Conservation (phyloP, 768 basidiomycete genomes). For the Albatrellus ellisii region DNA sequence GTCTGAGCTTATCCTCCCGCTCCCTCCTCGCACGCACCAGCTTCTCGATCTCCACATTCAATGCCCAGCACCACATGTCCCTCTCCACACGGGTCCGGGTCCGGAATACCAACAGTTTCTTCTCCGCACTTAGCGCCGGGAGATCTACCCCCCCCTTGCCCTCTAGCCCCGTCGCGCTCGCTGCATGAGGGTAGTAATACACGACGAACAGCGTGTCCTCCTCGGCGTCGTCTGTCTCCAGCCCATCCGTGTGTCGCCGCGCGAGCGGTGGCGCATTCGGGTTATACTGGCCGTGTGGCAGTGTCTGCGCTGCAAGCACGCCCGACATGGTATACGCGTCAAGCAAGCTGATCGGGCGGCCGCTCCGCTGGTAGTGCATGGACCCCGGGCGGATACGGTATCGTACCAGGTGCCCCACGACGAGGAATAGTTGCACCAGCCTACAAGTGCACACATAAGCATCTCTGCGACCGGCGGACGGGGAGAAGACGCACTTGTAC, state of each 20-base stretch:
- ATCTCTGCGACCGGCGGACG: background rate
- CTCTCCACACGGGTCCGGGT: constrained; percentile 79
- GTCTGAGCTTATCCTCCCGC: constrained; percentile 54
- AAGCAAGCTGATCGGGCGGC: constrained; percentile 44
- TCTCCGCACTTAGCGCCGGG: constrained; percentile 42
- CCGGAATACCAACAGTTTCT: constrained; percentile 52
- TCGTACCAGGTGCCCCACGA: constrained; percentile 60
- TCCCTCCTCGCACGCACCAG: constrained; percentile 45
- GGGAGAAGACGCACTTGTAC: constrained; percentile 48
- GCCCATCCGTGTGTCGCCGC: constrained; percentile 78
- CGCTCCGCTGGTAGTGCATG: constrained; percentile 41
- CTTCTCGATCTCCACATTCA: constrained; percentile 85
- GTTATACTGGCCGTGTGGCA: constrained; percentile 51
- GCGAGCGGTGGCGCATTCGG: constrained; percentile 39
- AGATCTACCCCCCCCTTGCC: constrained; percentile 18
- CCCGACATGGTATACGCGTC: constrained; percentile 86
- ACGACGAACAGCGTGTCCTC: constrained; percentile 85
- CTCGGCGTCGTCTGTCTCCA: constrained; percentile 77
- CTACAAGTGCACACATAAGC: constrained; percentile 20
- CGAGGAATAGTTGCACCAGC: constrained; percentile 59
- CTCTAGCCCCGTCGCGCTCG: constrained; percentile 2
- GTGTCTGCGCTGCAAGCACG: constrained; percentile 54
- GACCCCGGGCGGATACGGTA: constrained; percentile 53
- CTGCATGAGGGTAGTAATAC: constrained; percentile 38
- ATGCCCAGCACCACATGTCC: constrained; percentile 90